A percentile compares a stretch with the other conserved stretches of the same genome.
These are phyloP conservation scores for Lodderomyces theae DNA, from an alignment of 1,139 yeast species.

Conservation along the genomic window DNA sequence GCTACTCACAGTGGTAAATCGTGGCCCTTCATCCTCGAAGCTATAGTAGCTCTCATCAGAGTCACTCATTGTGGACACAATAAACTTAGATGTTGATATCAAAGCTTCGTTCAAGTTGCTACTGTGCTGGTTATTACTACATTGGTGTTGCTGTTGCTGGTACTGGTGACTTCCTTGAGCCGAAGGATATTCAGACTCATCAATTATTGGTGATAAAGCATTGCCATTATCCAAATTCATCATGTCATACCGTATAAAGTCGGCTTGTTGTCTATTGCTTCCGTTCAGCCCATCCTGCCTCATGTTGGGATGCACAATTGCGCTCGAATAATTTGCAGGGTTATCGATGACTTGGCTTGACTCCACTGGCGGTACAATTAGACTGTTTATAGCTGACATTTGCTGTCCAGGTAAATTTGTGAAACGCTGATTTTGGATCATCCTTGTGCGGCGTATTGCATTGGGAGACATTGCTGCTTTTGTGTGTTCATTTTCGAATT, in stretches of 20 bases:
- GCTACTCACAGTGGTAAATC: background rate
- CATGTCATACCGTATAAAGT: conserved; percentile 14
- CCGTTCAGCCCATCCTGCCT: background rate
- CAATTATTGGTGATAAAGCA: conserved; percentile 11
- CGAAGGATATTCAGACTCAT: conserved; percentile 6
- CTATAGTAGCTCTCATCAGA: conserved; percentile 14
- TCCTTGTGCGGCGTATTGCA: background rate
- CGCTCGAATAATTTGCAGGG: conserved; percentile 11
- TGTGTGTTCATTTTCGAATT: background rate
- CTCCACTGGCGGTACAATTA: conserved; percentile 16
- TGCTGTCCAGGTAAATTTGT: conserved; percentile 11
- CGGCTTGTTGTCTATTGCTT: conserved; percentile 1
- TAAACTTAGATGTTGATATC: conserved; percentile 8
- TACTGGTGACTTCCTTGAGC: conserved; percentile 1
- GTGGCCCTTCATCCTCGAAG: background rate
- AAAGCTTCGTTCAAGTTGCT: conserved; percentile 1
- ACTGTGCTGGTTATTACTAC: background rate
- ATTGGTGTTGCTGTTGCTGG: no score
- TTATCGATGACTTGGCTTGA: conserved; percentile 6
- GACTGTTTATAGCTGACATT: conserved; percentile 12
- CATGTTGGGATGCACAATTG: conserved; percentile 15
- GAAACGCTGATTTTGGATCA: conserved; percentile 5
- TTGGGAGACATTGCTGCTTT: background rate
- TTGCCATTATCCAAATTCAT: conserved; percentile 13
- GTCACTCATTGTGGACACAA: conserved; percentile 7